Evolutionary conservation across 768 basidiomycete species (phyloP).

Genomic region (Nidularia pulvinata): DNA sequence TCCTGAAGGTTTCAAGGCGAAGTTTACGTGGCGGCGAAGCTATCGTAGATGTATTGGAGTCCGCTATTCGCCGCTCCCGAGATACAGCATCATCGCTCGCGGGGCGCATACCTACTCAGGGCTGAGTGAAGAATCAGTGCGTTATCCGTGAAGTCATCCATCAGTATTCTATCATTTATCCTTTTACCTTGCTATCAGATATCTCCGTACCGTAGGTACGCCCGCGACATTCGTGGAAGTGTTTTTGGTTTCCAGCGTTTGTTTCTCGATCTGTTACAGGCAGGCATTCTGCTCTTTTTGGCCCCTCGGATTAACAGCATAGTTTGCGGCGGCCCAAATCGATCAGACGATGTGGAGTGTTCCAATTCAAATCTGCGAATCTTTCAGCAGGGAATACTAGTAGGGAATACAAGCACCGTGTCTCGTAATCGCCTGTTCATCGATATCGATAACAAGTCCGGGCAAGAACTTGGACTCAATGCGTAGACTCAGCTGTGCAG

Average conservation of each 20-base stretch:
- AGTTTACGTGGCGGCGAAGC: not conserved
- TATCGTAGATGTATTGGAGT: no score
- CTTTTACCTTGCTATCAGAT: not conserved
- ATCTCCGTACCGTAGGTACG: not conserved
- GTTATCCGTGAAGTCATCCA: not conserved
- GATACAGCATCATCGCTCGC: no score
- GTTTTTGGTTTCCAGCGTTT: not conserved
- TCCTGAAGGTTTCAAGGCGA: not conserved
- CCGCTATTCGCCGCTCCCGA: no score
- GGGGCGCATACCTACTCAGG: no score
- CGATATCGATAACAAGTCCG: conserved; percentile 25
- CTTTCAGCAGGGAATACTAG: not conserved
- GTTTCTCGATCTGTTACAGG: not conserved
- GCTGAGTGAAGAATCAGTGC: no score
- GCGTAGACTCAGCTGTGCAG: conserved; percentile 3
- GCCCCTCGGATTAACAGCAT: not conserved
- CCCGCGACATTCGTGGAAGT: not conserved
- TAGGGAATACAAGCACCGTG: not conserved
- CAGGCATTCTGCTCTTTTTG: not conserved
- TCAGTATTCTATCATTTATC: not conserved
- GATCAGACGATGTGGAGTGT: not conserved
- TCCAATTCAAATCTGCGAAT: not conserved
- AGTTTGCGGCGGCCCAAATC: not conserved
- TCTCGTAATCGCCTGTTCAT: conserved; percentile 11
- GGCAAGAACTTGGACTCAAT: conserved; percentile 3